These are phyloP conservation scores for Fusarium sp. DNA, from an alignment of 2,329 filamentous ascomycete genomes.

Conservation along the genomic window DNA sequence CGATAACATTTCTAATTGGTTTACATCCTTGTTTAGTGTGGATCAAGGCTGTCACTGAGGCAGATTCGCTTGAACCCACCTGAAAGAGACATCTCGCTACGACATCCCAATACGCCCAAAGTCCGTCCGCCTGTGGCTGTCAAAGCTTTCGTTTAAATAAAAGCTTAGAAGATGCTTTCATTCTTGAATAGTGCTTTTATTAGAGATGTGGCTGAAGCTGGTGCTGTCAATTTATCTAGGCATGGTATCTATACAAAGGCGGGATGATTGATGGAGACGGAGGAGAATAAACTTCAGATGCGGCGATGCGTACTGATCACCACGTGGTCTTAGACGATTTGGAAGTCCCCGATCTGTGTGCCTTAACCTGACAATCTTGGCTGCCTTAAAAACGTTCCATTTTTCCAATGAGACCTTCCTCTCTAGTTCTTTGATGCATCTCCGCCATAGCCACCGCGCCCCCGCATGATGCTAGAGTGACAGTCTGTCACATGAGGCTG, in stretches of 20 bases:
- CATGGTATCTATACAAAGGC: fast-evolving
- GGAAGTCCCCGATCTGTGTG: conserved; percentile 10
- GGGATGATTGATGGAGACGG: neutral
- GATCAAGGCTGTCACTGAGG: conserved; percentile 30
- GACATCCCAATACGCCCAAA: conserved; percentile 2
- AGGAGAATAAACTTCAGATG: neutral
- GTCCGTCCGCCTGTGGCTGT: neutral
- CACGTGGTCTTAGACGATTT: neutral
- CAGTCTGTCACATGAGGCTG: neutral
- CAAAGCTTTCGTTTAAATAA: neutral
- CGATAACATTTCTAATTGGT: neutral
- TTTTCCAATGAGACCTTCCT: neutral
- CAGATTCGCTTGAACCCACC: conserved; percentile 9
- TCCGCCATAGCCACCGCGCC: conserved; percentile 7
- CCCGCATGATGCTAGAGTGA: neutral
- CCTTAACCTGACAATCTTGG: neutral
- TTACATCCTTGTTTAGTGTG: neutral
- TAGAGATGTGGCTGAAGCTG: neutral
- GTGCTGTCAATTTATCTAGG: neutral
- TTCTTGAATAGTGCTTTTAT: neutral
- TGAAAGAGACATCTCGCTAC: neutral
- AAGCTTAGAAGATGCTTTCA: neutral
- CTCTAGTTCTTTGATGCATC: neutral
- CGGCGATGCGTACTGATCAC: neutral
- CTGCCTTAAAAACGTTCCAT: neutral